Conservation (phyloP, 441 rosid genomes). For the Brassica hybrid region DNA sequence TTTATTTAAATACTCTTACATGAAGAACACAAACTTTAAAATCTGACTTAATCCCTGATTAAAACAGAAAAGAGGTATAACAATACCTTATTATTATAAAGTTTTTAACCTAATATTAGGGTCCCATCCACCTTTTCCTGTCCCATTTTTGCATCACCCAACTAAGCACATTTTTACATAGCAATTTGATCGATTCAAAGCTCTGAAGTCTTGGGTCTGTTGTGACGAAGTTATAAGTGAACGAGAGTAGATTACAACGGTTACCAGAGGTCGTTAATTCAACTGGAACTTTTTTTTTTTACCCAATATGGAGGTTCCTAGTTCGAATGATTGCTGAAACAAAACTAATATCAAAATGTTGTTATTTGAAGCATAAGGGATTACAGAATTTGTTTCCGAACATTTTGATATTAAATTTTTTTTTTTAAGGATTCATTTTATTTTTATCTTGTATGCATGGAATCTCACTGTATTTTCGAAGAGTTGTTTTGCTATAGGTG, state of each 20-base stretch:
- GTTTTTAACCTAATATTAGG: not conserved
- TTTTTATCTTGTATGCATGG: not conserved
- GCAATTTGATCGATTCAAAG: not conserved
- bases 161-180: not conserved
- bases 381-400: not conserved
- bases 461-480: not conserved
- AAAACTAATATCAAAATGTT: too few relatives aligned
- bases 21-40: not conserved
- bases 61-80: not conserved
- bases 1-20: not conserved
- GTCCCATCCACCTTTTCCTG: not conserved
- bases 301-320: too few relatives aligned
- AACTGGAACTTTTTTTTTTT: not conserved
- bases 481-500: not conserved
- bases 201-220: not conserved
- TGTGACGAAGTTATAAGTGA: not conserved
- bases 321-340: not conserved
- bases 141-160: not conserved
- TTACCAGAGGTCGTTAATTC: not conserved
- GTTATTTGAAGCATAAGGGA: too few relatives aligned
- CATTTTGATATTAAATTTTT: not conserved
- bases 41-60: not conserved
- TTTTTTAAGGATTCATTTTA: not conserved
- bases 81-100: not conserved
- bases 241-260: not conserved